These are phyloP conservation scores for Fusarium miscanthi DNA, from an alignment of 2,329 filamentous ascomycete genomes.

Conservation along the genomic window DNA sequence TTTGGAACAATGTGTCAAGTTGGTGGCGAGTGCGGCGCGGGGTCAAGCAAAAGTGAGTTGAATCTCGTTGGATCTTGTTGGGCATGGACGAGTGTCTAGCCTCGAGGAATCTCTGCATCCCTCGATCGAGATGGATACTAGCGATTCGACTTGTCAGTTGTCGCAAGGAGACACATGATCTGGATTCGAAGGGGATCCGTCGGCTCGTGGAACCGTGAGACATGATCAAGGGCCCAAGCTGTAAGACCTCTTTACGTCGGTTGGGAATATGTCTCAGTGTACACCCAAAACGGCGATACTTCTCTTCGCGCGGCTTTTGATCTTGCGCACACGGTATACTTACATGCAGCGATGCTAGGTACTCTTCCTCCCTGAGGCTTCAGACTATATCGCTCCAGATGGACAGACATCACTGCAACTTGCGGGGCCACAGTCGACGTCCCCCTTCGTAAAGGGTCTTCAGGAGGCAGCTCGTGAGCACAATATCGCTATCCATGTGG, in stretches of 20 bases:
- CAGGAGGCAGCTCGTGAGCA: slow-evolving; percentile 73
- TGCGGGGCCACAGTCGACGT: slow-evolving; percentile 72
- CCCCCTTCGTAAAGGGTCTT: slow-evolving; percentile 81
- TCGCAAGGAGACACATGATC: slow-evolving; percentile 3
- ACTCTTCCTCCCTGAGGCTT: slow-evolving; percentile 92
- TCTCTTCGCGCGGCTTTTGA: slow-evolving; percentile 2
- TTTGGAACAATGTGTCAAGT: slow-evolving; percentile 77
- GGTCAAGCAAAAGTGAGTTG: slow-evolving; percentile 80
- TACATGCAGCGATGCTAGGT: slow-evolving; percentile 58
- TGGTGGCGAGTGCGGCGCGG: slow-evolving; percentile 77
- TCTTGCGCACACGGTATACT: slow-evolving; percentile 41
- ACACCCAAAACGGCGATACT: slow-evolving; percentile 27
- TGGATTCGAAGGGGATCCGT: slow-evolving; percentile 15
- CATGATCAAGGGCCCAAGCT: slow-evolving; percentile 27
- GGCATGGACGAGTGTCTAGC: slow-evolving; percentile 14
- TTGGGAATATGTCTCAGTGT: slow-evolving; percentile 1
- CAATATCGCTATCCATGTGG: slow-evolving; percentile 81
- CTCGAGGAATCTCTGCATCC: slow-evolving; percentile 19
- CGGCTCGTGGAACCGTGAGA: slow-evolving; percentile 35
- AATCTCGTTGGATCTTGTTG: slow-evolving; percentile 1
- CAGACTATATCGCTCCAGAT: slow-evolving; percentile 84
- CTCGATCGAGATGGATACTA: slow-evolving; percentile 28
- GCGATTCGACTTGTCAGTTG: slow-evolving; percentile 7
- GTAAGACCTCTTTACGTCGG: slow-evolving; percentile 19
- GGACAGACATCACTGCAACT: slow-evolving; percentile 76